Evolutionary conservation across 2,329 filamentous ascomycete species (phyloP).

Genomic region (Fusarium sublunatum): DNA sequence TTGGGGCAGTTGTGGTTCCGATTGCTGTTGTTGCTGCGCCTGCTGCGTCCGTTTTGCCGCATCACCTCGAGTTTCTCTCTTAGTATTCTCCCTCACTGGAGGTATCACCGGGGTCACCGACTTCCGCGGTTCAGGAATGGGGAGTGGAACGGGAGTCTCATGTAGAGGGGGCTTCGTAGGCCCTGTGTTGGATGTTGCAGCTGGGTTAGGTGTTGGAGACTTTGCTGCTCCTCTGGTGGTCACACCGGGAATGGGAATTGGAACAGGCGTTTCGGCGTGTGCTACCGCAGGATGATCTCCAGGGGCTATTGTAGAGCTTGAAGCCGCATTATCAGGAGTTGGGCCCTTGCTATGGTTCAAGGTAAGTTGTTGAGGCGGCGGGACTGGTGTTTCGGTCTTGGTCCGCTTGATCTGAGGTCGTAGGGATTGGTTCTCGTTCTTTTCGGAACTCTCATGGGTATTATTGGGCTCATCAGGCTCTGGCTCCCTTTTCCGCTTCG

Average conservation of each 20-base stretch:
- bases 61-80: conserved; percentile 60
- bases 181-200: conserved; percentile 43
- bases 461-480: conserved; percentile 49
- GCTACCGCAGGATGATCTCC: conserved; percentile 33
- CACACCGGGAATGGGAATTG: conserved; percentile 50
- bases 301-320: conserved; percentile 36
- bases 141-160: conserved; percentile 54
- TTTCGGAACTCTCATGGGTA: conserved; percentile 40
- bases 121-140: conserved; percentile 49
- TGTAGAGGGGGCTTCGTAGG: conserved; percentile 49
- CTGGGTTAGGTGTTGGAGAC: conserved; percentile 48
- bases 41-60: conserved; percentile 57
- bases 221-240: conserved; percentile 47
- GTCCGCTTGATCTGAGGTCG: conserved; percentile 61
- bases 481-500: conserved; percentile 60
- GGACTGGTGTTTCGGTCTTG: conserved; percentile 69
- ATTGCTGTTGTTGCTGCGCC: conserved; percentile 39
- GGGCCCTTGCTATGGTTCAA: conserved; percentile 47
- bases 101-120: conserved; percentile 50
- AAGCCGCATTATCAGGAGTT: conserved; percentile 36
- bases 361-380: conserved; percentile 55
- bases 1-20: conserved; percentile 18
- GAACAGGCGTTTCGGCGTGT: conserved; percentile 58
- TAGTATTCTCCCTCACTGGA: conserved; percentile 48
- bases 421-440: conserved; percentile 46